A percentile compares a stretch with the other conserved stretches of the same genome.
Conservation (phyloP, 169 alveolate species). For the Babesia ovis region DNA sequence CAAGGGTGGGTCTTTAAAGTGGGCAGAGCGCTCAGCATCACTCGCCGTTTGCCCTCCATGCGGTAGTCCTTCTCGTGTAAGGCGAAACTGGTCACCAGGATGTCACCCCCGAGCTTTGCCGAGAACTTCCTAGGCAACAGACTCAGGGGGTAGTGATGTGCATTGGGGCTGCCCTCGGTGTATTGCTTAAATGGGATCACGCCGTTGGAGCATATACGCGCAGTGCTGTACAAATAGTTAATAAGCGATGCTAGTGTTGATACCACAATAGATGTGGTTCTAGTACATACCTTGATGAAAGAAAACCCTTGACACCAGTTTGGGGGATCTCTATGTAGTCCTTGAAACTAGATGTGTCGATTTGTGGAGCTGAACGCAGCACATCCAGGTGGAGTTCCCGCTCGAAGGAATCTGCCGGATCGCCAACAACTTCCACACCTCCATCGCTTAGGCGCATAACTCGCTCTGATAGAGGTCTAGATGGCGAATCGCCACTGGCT, state of each 20-base stretch:
- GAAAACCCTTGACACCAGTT: constrained; percentile 10
- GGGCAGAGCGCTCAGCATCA: constrained; percentile 44
- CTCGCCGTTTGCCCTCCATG: constrained; percentile 9
- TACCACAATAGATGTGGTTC: not conserved
- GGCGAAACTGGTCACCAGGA: constrained; percentile 33
- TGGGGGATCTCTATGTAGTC: constrained; percentile 48
- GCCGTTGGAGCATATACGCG: not conserved
- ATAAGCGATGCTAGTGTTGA: not conserved
- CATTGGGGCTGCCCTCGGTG: constrained; percentile 37
- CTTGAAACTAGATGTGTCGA: constrained; percentile 40
- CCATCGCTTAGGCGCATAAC: constrained; percentile 11
- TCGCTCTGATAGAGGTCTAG: too few relatives aligned
- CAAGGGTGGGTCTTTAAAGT: constrained; percentile 16
- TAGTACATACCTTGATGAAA: constrained; percentile 3
- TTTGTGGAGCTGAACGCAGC: constrained; percentile 16
- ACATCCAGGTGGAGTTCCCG: constrained; percentile 2
- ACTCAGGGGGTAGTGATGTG: constrained; percentile 57
- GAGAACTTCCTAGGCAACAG: constrained; percentile 38
- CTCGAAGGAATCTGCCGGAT: not conserved
- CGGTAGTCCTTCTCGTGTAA: constrained; percentile 40
- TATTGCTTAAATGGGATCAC: constrained; percentile 40
- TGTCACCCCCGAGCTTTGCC: constrained; percentile 44
- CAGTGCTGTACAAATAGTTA: not conserved
- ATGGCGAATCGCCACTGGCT: too few relatives aligned
- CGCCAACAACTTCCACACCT: constrained; percentile 13